Conservation (phyloP, 768 basidiomycete species). For the Russula virescens region DNA sequence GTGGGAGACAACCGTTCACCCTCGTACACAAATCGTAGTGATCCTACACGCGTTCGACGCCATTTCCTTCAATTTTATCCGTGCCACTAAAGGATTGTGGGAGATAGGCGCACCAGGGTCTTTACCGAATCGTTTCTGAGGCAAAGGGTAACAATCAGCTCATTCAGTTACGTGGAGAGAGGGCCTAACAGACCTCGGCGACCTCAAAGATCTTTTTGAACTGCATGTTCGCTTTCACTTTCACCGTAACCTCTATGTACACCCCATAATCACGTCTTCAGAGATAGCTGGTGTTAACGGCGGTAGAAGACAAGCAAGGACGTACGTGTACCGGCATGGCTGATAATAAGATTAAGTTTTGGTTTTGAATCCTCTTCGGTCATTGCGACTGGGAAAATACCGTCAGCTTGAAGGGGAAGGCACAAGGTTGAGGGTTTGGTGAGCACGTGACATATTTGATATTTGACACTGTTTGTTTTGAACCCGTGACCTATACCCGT, state of each 20-base stretch:
- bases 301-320: not conserved
- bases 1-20: constrained; percentile 20
- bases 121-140: constrained; percentile 21
- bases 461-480: too few species aligned
- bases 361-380: constrained; percentile 23
- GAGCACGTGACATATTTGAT: too few species aligned
- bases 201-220: constrained; percentile 24
- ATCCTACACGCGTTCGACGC: constrained; percentile 9
- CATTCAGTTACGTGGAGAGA: not conserved
- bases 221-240: constrained; percentile 24
- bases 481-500: too few species aligned
- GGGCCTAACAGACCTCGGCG: constrained; percentile 13
- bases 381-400: constrained; percentile 11
- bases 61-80: not conserved
- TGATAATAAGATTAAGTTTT: constrained; percentile 22
- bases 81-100: not conserved
- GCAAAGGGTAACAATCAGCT: not conserved
- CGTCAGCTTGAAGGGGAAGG: too few species aligned
- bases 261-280: not conserved
- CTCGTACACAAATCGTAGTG: constrained; percentile 21
- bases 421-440: too few species aligned
- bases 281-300: not conserved
- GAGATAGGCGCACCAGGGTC: constrained; percentile 20
- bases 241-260: constrained; percentile 14
- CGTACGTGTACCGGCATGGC: constrained; percentile 14